These are phyloP conservation scores for Xylaria grammica DNA, from an alignment of 495 filamentous ascomycete species.

Conservation along the genomic window DNA sequence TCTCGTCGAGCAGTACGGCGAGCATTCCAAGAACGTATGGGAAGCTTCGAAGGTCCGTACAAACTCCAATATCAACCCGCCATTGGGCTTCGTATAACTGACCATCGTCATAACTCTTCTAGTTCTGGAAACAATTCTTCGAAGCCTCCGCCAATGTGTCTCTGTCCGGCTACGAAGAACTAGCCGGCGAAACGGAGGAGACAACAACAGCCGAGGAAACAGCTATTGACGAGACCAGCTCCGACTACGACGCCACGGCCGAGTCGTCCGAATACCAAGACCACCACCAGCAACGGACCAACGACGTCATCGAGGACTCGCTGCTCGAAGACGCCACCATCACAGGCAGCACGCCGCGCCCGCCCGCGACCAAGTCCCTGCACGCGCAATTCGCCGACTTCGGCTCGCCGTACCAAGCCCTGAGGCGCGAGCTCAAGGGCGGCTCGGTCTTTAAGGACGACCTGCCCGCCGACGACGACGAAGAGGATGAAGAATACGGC, in stretches of 20 bases:
- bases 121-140: constrained; percentile 99
- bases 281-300: constrained; percentile 32
- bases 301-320: constrained; percentile 54
- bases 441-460: constrained; percentile 40
- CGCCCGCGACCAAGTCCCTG: constrained; percentile 50
- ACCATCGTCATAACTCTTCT: constrained; percentile 21
- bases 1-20: constrained; percentile 93
- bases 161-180: constrained; percentile 92
- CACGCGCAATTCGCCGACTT: constrained; percentile 62
- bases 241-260: constrained; percentile 48
- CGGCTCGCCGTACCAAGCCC: constrained; percentile 69
- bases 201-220: constrained; percentile 45
- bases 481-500: constrained; percentile 40
- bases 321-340: constrained; percentile 57
- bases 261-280: constrained; percentile 42
- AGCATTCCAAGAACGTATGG: constrained; percentile 94
- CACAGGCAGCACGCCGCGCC: constrained; percentile 59
- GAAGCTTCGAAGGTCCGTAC: constrained; percentile 83
- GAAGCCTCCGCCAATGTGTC: constrained; percentile 97
- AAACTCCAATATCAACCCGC: neutral
- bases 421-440: constrained; percentile 62
- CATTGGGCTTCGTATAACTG: constrained; percentile 10
- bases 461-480: constrained; percentile 31
- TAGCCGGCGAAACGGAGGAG: constrained; percentile 59
- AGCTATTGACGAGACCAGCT: constrained; percentile 45